Percentiles rank a stretch among this genome's conserved stretches.
These are phyloP conservation scores for Microdochium nivale DNA, from an alignment of 2,329 filamentous ascomycete genomes.

Conservation along the genomic window DNA sequence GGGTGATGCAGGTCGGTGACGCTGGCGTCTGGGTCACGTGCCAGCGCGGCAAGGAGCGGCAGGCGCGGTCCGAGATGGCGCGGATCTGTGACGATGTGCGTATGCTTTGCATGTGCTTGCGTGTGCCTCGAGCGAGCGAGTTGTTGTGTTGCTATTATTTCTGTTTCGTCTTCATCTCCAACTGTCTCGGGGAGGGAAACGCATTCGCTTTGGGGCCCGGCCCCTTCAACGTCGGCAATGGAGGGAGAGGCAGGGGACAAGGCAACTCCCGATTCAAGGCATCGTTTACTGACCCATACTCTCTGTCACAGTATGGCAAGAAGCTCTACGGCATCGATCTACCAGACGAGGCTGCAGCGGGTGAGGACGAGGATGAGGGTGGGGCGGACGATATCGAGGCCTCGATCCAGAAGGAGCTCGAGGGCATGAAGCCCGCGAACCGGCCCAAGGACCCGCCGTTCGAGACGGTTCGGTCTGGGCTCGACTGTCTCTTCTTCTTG, in stretches of 20 bases:
- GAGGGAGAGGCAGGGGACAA: not conserved
- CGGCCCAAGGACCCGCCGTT: conserved; percentile 39
- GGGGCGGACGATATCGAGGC: conserved; percentile 54
- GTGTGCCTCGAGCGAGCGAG: not conserved
- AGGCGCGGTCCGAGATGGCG: conserved; percentile 59
- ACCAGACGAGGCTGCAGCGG: conserved; percentile 22
- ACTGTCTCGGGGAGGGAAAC: too few species aligned
- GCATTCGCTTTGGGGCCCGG: too few species aligned
- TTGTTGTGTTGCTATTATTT: too few species aligned
- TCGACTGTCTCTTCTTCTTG: conserved; percentile 58
- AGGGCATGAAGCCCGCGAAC: conserved; percentile 42
- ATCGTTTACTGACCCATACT: not conserved
- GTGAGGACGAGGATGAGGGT: conserved; percentile 34
- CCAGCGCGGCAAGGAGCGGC: conserved; percentile 60
- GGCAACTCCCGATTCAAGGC: not conserved
- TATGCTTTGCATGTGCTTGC: not conserved
- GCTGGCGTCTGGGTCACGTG: conserved; percentile 73
- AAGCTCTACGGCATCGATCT: conserved; percentile 44
- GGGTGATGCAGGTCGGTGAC: conserved; percentile 56
- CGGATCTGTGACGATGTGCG: conserved; percentile 57
- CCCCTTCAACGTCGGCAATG: too few species aligned
- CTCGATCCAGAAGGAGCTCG: conserved; percentile 64
- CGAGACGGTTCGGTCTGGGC: conserved; percentile 40
- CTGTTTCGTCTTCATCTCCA: too few species aligned
- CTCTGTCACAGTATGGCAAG: conserved; percentile 49